Conservation (phyloP, 768 basidiomycete genomes). For the Pholiota conissans region DNA sequence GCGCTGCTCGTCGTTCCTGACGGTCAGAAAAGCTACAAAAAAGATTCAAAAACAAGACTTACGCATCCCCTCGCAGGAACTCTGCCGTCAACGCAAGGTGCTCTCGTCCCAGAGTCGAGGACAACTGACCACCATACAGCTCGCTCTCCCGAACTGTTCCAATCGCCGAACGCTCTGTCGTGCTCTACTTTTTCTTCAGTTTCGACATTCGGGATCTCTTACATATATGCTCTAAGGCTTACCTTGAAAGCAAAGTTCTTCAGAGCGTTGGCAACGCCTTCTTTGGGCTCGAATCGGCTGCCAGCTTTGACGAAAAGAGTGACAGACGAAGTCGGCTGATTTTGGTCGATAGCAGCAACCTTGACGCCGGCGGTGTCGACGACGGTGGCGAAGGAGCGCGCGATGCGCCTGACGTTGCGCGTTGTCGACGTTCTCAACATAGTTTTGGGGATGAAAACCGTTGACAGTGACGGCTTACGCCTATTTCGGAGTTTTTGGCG, state of each 20-base stretch:
- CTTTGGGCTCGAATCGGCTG: slow-evolving; percentile 81
- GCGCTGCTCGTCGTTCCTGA: slow-evolving; percentile 44
- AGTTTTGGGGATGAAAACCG: slow-evolving; percentile 30
- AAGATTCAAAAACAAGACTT: slow-evolving; percentile 37
- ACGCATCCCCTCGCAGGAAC: slow-evolving; percentile 96
- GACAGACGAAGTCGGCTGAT: slow-evolving; percentile 81
- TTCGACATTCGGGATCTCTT: not conserved
- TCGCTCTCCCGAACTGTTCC: slow-evolving; percentile 91
- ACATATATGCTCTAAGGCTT: slow-evolving; percentile 22
- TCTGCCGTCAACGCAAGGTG: slow-evolving; percentile 93
- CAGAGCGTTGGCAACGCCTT: slow-evolving; percentile 90
- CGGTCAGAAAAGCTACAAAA: not conserved
- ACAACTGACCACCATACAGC: slow-evolving; percentile 89
- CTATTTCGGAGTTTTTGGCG: slow-evolving; percentile 26
- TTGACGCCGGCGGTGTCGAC: slow-evolving; percentile 81
- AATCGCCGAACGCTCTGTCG: slow-evolving; percentile 81
- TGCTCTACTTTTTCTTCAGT: too few relatives aligned
- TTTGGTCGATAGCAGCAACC: slow-evolving; percentile 82
- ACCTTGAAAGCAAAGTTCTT: slow-evolving; percentile 99
- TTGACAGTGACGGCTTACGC: slow-evolving; percentile 21
- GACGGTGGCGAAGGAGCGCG: slow-evolving; percentile 80
- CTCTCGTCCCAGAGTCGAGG: slow-evolving; percentile 81
- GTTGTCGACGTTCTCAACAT: slow-evolving; percentile 67
- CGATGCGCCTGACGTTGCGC: slow-evolving; percentile 56
- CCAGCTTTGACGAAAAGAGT: slow-evolving; percentile 94